Evolutionary conservation across 2,329 filamentous ascomycete species (phyloP).

Genomic region (Lomentospora prolificans): DNA sequence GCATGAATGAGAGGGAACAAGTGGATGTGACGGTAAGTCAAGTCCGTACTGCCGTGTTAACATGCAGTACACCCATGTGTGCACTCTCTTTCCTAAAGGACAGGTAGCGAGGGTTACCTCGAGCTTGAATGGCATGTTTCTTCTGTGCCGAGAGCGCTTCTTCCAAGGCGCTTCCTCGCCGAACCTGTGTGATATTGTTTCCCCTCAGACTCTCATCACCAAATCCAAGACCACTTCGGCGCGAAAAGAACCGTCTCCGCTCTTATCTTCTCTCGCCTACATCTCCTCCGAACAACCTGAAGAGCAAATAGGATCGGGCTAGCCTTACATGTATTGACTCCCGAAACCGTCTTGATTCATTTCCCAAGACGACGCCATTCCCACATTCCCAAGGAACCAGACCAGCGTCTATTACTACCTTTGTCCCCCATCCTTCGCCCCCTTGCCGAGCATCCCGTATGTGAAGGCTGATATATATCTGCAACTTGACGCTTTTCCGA

Average conservation of each 20-base stretch:
- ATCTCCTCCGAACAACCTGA: background rate
- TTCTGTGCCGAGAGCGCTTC: slow-evolving; percentile 1
- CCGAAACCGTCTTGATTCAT: background rate
- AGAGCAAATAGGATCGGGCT: background rate
- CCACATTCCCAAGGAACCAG: background rate
- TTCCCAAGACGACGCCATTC: background rate
- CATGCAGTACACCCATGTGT: too few species aligned
- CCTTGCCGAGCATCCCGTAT: slow-evolving; percentile 1
- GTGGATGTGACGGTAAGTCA: too few species aligned
- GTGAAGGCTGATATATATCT: slow-evolving; percentile 4
- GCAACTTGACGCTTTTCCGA: background rate
- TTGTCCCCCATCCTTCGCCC: background rate
- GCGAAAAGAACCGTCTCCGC: background rate
- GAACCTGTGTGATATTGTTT: background rate
- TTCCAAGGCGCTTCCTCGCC: background rate
- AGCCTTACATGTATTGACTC: background rate
- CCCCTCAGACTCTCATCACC: background rate
- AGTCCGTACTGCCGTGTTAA: too few species aligned
- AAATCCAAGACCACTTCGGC: background rate
- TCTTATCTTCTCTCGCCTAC: background rate
- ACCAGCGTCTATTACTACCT: too few species aligned
- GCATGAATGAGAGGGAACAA: too few species aligned
- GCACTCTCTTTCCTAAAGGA: background rate
- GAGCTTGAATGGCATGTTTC: background rate
- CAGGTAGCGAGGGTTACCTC: background rate